A percentile compares a stretch with the other conserved stretches of the same genome.
phyloP scores from a whole-genome alignment of 2,329 filamentous ascomycete species.

The Davidsoniella virescens region DNA sequence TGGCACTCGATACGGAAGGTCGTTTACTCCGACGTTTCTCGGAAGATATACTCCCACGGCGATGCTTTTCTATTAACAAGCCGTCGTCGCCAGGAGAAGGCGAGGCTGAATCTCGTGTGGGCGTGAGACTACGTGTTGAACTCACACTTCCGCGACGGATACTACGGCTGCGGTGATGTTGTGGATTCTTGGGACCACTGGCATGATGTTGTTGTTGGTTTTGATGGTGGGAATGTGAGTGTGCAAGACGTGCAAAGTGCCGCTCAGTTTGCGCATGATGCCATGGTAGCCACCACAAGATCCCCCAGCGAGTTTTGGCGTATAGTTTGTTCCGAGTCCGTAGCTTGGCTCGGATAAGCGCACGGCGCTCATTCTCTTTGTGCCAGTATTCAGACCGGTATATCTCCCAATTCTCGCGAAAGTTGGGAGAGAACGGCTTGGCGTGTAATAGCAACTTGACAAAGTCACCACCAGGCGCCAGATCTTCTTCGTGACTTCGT shows the following conservation, averaged over 20 bases:
- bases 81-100: constrained; percentile 18
- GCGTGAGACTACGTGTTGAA: constrained; percentile 34
- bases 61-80: constrained; percentile 14
- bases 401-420: constrained; percentile 92
- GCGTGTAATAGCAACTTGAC: constrained; percentile 80
- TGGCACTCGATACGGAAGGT: constrained; percentile 7
- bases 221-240: constrained; percentile 18
- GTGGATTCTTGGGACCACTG: constrained; percentile 25
- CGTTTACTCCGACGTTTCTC: constrained; percentile 10
- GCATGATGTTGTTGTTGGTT: constrained; percentile 17
- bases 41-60: constrained; percentile 7
- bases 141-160: constrained; percentile 35
- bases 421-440: constrained; percentile 88
- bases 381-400: constrained; percentile 96
- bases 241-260: constrained; percentile 13
- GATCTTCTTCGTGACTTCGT: constrained; percentile 67
- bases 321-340: constrained; percentile 51
- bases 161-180: constrained; percentile 31
- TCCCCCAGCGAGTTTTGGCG: constrained; percentile 50
- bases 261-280: constrained; percentile 22
- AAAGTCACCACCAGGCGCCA: constrained; percentile 78
- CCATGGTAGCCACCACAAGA: constrained; percentile 80
- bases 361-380: constrained; percentile 77
- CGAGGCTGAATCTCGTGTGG: constrained; percentile 24
- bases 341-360: constrained; percentile 53